Percentiles rank a stretch among this genome's conserved stretches.
Evolutionary conservation across 1,139 yeast genomes (phyloP).

Genomic region (Hanseniaspora sp.): DNA sequence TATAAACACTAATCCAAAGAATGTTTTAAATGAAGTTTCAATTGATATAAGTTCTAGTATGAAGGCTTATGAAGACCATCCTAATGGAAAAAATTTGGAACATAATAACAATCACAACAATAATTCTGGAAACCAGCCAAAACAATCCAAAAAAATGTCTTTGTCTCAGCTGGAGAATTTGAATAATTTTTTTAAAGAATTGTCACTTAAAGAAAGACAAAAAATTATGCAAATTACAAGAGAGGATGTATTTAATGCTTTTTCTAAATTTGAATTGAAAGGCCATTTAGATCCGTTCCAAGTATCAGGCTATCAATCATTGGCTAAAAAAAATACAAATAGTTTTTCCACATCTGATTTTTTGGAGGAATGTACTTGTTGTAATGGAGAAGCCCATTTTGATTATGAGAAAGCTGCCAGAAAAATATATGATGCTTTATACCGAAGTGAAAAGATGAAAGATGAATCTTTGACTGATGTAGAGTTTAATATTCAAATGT

Average conservation of each 20-base stretch:
- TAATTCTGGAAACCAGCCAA: conserved; percentile 5
- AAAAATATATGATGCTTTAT: conserved; percentile 49
- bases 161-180: conserved; percentile 6
- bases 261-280: conserved; percentile 12
- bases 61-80: background rate
- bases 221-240: conserved; percentile 13
- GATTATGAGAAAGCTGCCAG: conserved; percentile 74
- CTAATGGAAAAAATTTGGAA: background rate
- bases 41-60: background rate
- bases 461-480: conserved; percentile 29
- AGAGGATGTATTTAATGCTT: conserved; percentile 13
- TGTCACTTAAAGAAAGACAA: conserved; percentile 9
- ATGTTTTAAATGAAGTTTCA: background rate
- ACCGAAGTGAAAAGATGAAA: conserved; percentile 26
- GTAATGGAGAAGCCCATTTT: conserved; percentile 66
- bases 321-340: conserved; percentile 1
- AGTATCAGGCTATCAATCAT: conserved; percentile 6
- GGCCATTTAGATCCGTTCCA: conserved; percentile 12
- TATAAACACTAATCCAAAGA: background rate
- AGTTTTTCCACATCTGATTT: background rate
- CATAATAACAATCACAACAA: background rate
- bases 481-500: conserved; percentile 29
- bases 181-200: conserved; percentile 7
- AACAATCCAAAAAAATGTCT: background rate
- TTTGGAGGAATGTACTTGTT: conserved; percentile 47